These are phyloP conservation scores for Solanum lignicaule DNA, from an alignment of 257 asterid species.

Conservation along the genomic window DNA sequence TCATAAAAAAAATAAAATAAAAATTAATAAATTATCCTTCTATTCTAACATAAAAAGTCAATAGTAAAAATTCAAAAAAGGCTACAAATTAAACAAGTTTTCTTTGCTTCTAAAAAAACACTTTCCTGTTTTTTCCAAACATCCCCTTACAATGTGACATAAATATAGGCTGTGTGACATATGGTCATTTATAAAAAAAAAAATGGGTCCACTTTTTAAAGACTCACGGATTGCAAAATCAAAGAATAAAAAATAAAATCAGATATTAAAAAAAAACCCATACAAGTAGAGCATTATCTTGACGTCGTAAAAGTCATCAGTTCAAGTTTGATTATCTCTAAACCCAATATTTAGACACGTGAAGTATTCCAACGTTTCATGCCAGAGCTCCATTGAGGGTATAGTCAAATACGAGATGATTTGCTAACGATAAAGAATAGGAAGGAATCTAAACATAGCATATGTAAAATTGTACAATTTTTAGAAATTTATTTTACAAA, in stretches of 20 bases:
- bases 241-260: background rate
- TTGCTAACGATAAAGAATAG: background rate
- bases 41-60: constrained; percentile 5
- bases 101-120: background rate
- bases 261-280: no score
- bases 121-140: constrained; percentile 25
- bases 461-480: background rate
- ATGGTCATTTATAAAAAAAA: constrained; percentile 14
- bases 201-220: constrained; percentile 12
- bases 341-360: background rate
- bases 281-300: background rate
- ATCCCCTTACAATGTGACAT: constrained; percentile 18
- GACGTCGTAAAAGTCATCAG: background rate
- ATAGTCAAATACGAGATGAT: background rate
- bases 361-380: background rate
- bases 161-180: constrained; percentile 18
- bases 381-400: background rate
- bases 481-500: background rate
- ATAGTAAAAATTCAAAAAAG: background rate
- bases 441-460: background rate
- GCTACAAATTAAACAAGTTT: background rate
- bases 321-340: background rate
- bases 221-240: background rate
- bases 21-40: background rate
- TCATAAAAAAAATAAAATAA: background rate